phyloP scores from a whole-genome alignment of 2,329 filamentous ascomycete species.

The Verticillium longisporum region DNA sequence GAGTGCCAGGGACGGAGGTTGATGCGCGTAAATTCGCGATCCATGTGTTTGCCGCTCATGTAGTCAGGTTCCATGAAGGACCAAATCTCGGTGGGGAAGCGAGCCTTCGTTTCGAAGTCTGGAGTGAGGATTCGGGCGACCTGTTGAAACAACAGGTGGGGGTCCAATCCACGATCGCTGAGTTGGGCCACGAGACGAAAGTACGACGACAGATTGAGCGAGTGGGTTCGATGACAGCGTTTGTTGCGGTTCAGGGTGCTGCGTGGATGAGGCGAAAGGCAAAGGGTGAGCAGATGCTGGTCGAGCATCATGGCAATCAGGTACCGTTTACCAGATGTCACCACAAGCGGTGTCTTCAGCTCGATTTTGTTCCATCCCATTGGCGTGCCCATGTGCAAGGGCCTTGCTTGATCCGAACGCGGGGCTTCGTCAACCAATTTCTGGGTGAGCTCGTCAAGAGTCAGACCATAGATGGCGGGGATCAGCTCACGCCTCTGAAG shows the following conservation, averaged over 20 bases:
- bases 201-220: background rate
- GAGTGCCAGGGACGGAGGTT: background rate
- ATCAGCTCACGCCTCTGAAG: background rate
- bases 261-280: background rate
- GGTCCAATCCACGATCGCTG: background rate
- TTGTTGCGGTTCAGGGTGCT: too few relatives aligned
- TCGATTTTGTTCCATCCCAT: background rate
- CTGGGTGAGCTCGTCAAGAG: background rate
- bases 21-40: background rate
- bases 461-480: background rate
- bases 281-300: background rate
- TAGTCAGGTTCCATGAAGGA: background rate
- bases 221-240: background rate
- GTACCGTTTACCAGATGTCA: background rate
- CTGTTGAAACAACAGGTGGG: background rate
- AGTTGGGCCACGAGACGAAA: background rate
- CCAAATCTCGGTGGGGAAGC: background rate
- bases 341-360: too few relatives aligned
- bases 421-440: background rate
- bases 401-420: background rate
- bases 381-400: background rate
- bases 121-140: background rate
- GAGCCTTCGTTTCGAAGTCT: background rate
- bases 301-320: background rate
- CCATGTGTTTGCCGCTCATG: background rate